Evolutionary conservation across 768 basidiomycete genomes (phyloP).

Genomic region (Podaxis mareebaensis): DNA sequence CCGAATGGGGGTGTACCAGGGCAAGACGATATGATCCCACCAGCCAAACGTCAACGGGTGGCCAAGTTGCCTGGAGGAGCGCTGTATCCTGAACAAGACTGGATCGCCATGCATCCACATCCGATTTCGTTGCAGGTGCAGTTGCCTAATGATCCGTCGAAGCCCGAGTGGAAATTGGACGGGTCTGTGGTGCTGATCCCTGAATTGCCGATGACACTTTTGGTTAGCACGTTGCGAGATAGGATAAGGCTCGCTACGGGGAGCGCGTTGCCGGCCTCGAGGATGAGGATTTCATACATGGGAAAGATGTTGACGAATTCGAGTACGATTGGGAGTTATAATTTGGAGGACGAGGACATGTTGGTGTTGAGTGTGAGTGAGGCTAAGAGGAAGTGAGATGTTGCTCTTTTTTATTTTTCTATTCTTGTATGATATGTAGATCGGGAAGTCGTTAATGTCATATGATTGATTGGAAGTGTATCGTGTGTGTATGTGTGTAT

Average conservation of each 20-base stretch:
- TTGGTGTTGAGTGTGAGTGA: slow-evolving; percentile 78
- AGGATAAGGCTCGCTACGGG: slow-evolving; percentile 79
- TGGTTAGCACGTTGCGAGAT: slow-evolving; percentile 89
- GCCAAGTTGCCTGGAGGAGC: slow-evolving; percentile 84
- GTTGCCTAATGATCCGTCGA: slow-evolving; percentile 77
- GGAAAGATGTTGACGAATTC: slow-evolving; percentile 88
- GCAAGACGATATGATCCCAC: slow-evolving; percentile 59
- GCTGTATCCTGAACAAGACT: slow-evolving; percentile 84
- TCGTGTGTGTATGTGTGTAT: background rate
- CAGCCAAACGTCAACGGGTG: slow-evolving; percentile 86
- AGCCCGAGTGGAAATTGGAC: slow-evolving; percentile 93
- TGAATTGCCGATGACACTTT: slow-evolving; percentile 79
- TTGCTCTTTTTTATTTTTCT: background rate
- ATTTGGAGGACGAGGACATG: slow-evolving; percentile 89
- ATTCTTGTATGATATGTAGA: background rate
- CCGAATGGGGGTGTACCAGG: slow-evolving; percentile 27
- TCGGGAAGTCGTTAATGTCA: background rate
- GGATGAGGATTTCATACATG: slow-evolving; percentile 75
- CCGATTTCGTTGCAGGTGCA: slow-evolving; percentile 86
- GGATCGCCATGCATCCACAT: slow-evolving; percentile 92
- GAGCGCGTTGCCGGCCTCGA: slow-evolving; percentile 76
- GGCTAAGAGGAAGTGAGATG: slow-evolving; percentile 64
- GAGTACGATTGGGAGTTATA: slow-evolving; percentile 82
- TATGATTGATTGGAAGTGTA: background rate
- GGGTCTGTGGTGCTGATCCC: slow-evolving; percentile 75